Evolutionary conservation across 2,329 filamentous ascomycete genomes (phyloP).

Genomic region (Onygenales sp.): DNA sequence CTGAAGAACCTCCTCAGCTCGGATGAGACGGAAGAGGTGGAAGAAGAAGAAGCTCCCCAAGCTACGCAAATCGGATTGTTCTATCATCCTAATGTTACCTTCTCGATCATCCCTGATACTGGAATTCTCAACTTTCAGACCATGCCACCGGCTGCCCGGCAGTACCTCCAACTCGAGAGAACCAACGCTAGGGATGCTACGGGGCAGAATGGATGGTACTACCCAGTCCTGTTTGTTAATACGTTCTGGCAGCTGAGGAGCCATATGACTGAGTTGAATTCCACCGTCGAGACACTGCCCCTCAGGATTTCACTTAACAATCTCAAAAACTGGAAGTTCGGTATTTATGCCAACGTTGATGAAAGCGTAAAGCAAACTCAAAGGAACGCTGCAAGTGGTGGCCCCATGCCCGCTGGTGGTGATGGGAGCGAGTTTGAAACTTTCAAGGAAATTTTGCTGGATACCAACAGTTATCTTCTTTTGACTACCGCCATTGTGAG

Average conservation of each 20-base stretch:
- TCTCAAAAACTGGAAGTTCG: slow-evolving; percentile 82
- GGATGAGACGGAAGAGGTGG: slow-evolving; percentile 37
- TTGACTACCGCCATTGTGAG: slow-evolving; percentile 75
- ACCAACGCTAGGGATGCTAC: slow-evolving; percentile 72
- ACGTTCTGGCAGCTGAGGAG: slow-evolving; percentile 92
- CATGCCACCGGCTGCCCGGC: slow-evolving; percentile 63
- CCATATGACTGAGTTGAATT: slow-evolving; percentile 87
- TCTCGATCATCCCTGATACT: slow-evolving; percentile 75
- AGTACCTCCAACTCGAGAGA: slow-evolving; percentile 69
- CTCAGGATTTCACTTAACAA: slow-evolving; percentile 78
- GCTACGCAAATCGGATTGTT: slow-evolving; percentile 71
- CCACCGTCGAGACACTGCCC: slow-evolving; percentile 72
- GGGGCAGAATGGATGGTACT: slow-evolving; percentile 88
- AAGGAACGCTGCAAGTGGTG: slow-evolving; percentile 65
- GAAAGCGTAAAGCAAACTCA: slow-evolving; percentile 77
- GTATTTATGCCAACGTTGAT: slow-evolving; percentile 72
- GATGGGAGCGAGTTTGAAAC: slow-evolving; percentile 94
- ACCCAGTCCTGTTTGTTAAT: slow-evolving; percentile 83
- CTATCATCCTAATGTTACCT: slow-evolving; percentile 90
- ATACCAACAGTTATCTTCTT: slow-evolving; percentile 88
- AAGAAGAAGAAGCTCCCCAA: slow-evolving; percentile 44
- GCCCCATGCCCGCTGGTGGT: slow-evolving; percentile 62
- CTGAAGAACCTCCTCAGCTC: slow-evolving; percentile 69
- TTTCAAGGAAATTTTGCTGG: slow-evolving; percentile 89
- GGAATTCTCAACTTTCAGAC: slow-evolving; percentile 59